Conservation (phyloP, 2,329 filamentous ascomycete genomes). For the Akanthomyces muscarius region DNA sequence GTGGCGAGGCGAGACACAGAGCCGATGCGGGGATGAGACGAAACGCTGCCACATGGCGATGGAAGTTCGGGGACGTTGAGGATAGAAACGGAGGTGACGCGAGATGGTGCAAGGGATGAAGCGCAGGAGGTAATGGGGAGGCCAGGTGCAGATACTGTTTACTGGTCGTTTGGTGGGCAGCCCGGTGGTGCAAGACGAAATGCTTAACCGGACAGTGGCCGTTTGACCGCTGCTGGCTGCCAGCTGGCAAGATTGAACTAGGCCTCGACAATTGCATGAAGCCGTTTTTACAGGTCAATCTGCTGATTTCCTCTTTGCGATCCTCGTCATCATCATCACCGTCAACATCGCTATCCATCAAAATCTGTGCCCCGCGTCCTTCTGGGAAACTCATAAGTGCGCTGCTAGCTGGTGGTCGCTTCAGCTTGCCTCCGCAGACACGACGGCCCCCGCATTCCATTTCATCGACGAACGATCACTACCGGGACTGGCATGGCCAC, state of each 20-base stretch:
- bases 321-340: neutral
- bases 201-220: neutral
- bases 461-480: neutral
- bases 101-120: neutral
- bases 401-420: neutral
- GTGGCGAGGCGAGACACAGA: neutral
- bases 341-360: neutral
- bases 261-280: neutral
- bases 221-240: neutral
- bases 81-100: neutral
- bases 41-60: neutral
- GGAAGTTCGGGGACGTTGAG: neutral
- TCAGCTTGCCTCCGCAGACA: neutral
- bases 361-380: no score
- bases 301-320: neutral
- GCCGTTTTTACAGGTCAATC: neutral
- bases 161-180: neutral
- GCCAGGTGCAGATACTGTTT: neutral
- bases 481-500: neutral
- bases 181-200: neutral
- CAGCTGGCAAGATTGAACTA: neutral
- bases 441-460: neutral
- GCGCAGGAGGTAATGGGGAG: neutral
- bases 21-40: neutral
- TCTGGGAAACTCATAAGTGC: neutral